Evolutionary conservation across 345 rosid genomes (phyloP).

Genomic region (Tarenaya hassleriana): DNA sequence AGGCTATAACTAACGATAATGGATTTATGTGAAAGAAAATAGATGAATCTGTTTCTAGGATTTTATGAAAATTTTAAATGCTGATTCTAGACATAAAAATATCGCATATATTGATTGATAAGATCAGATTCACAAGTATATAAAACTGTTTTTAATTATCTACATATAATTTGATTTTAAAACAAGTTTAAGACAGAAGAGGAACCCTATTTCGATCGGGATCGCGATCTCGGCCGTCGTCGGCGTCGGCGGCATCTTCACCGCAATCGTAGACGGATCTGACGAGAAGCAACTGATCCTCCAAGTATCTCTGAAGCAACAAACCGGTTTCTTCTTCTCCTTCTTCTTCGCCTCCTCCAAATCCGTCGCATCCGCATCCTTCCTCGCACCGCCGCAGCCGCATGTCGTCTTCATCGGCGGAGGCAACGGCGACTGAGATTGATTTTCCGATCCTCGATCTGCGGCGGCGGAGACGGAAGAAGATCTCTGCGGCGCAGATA

Average conservation of each 20-base stretch:
- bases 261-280: conserved; percentile 48
- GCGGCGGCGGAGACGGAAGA: conserved; percentile 24
- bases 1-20: too few relatives aligned
- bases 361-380: conserved; percentile 35
- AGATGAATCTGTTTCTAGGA: too few relatives aligned
- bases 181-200: conserved; percentile 33
- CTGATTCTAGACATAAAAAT: too few relatives aligned
- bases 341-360: too few relatives aligned
- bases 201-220: conserved; percentile 29
- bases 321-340: conserved; percentile 34
- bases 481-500: conserved; percentile 44
- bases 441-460: conserved; percentile 11
- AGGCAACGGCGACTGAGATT: conserved; percentile 14
- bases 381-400: conserved; percentile 49
- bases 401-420: conserved; percentile 29
- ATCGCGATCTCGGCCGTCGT: conserved; percentile 16
- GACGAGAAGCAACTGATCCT: conserved; percentile 53
- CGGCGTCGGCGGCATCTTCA: conserved; percentile 15
- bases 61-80: too few relatives aligned
- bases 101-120: too few relatives aligned
- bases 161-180: neutral
- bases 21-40: too few relatives aligned
- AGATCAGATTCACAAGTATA: too few relatives aligned
- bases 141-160: too few relatives aligned
- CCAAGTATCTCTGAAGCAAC: conserved; percentile 59